A percentile compares a stretch with the other conserved stretches of the same genome.
Evolutionary conservation across 495 filamentous ascomycete genomes (phyloP).

Genomic region (Penicillium steckii): DNA sequence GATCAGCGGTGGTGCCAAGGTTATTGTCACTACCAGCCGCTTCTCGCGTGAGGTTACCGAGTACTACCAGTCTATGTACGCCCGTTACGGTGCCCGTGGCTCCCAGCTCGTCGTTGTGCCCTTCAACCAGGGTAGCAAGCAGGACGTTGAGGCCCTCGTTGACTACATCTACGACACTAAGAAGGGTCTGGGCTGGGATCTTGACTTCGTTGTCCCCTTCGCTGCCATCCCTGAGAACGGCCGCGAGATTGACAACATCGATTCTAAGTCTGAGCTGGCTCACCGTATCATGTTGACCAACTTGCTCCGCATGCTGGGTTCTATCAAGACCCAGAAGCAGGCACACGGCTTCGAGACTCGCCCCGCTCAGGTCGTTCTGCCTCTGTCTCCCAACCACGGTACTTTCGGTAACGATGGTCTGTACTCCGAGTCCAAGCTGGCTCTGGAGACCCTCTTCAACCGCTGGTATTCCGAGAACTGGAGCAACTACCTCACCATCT

Average conservation of each 20-base stretch:
- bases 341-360: constrained; percentile 87
- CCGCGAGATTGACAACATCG: constrained; percentile 94
- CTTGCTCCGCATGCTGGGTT: constrained; percentile 83
- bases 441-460: constrained; percentile 96
- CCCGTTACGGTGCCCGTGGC: constrained; percentile 86
- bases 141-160: constrained; percentile 90
- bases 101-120: constrained; percentile 97
- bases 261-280: constrained; percentile 97
- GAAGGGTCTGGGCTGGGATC: constrained; percentile 95
- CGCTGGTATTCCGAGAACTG: constrained; percentile 98
- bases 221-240: constrained; percentile 97
- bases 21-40: constrained; percentile 91
- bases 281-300: constrained; percentile 99
- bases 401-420: constrained; percentile 98
- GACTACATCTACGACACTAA: constrained; percentile 97
- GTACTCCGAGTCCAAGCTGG: constrained; percentile 97
- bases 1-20: constrained; percentile 94
- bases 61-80: constrained; percentile 99
- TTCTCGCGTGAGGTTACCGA: constrained; percentile 98
- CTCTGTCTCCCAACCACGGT: constrained; percentile 95
- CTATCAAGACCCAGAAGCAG: constrained; percentile 86
- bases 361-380: constrained; percentile 93
- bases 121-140: constrained; percentile 98
- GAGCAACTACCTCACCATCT: constrained; percentile 97
- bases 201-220: constrained; percentile 95